Conservation (phyloP, 2,329 filamentous ascomycete genomes). For the Pyricularia grisea region DNA sequence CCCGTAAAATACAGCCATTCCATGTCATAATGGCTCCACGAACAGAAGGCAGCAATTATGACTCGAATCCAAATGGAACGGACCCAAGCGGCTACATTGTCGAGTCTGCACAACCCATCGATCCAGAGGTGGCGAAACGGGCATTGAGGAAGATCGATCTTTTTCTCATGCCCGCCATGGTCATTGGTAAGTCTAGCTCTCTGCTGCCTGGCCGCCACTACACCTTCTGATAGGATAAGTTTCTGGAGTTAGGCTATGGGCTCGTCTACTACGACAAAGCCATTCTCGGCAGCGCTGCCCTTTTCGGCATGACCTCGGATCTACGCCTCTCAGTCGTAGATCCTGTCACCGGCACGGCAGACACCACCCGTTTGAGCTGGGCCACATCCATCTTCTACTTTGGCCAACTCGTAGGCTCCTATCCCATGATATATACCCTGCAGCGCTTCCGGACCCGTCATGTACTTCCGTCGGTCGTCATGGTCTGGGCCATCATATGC, state of each 20-base stretch:
- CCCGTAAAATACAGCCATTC: background rate
- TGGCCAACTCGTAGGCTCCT: constrained; percentile 65
- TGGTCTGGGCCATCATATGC: constrained; percentile 59
- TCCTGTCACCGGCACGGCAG: constrained; percentile 31
- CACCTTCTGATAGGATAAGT: background rate
- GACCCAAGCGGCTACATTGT: background rate
- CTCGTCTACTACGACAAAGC: constrained; percentile 68
- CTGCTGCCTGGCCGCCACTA: background rate
- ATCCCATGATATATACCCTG: constrained; percentile 62
- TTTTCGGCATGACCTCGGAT: constrained; percentile 70
- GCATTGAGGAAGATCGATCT: constrained; percentile 46
- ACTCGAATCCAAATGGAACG: background rate
- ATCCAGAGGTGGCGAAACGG: constrained; percentile 33
- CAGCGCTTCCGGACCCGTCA: constrained; percentile 59
- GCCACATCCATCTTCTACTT: constrained; percentile 75
- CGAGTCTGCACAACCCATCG: constrained; percentile 15
- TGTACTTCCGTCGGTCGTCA: constrained; percentile 52
- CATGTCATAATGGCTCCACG: background rate
- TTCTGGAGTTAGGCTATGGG: constrained; percentile 29
- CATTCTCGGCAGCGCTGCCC: constrained; percentile 61
- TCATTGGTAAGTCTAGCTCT: constrained; percentile 27
- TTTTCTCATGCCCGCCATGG: constrained; percentile 48
- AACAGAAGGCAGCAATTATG: background rate
- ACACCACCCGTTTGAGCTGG: constrained; percentile 64
- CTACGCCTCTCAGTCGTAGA: constrained; percentile 47